Evolutionary conservation across 2,329 filamentous ascomycete genomes (phyloP).

Genomic region (Aspergillus sp.): DNA sequence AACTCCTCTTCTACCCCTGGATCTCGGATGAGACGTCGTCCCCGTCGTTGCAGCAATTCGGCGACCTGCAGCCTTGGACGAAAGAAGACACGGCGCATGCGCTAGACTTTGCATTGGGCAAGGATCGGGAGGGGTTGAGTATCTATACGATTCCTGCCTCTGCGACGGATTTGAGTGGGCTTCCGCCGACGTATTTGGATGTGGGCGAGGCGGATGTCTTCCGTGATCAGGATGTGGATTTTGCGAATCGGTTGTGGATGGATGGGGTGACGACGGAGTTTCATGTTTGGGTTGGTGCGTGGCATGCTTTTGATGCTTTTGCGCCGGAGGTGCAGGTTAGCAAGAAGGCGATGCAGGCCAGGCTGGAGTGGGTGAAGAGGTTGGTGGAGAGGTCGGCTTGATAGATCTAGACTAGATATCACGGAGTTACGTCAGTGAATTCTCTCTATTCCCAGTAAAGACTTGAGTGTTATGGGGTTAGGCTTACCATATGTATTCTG

Average conservation of each 20-base stretch:
- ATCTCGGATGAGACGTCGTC: conserved; percentile 16
- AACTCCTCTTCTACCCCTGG: conserved; percentile 20
- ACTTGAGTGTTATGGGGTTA: too few relatives aligned
- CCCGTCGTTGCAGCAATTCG: conserved; percentile 12
- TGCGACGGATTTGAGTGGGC: neutral
- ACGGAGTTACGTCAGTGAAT: too few relatives aligned
- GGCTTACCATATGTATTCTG: too few relatives aligned
- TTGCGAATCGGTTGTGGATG: conserved; percentile 9
- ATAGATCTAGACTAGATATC: too few relatives aligned
- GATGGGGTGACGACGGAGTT: conserved; percentile 9
- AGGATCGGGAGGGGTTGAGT: conserved; percentile 22
- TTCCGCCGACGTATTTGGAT: conserved; percentile 14
- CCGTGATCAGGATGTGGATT: conserved; percentile 13
- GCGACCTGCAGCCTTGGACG: conserved; percentile 3
- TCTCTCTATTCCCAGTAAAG: too few relatives aligned
- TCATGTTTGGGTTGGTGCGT: conserved; percentile 18
- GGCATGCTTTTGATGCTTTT: conserved; percentile 17
- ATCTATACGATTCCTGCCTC: conserved; percentile 13
- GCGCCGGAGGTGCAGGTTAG: conserved; percentile 9
- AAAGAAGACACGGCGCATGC: neutral
- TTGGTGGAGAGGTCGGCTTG: neutral
- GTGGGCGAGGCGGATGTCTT: conserved; percentile 16
- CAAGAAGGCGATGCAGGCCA: neutral
- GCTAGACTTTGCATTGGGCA: neutral
- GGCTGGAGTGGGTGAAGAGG: neutral